Conservation (phyloP, 805 yeast species). For the Candida nitratophila region DNA sequence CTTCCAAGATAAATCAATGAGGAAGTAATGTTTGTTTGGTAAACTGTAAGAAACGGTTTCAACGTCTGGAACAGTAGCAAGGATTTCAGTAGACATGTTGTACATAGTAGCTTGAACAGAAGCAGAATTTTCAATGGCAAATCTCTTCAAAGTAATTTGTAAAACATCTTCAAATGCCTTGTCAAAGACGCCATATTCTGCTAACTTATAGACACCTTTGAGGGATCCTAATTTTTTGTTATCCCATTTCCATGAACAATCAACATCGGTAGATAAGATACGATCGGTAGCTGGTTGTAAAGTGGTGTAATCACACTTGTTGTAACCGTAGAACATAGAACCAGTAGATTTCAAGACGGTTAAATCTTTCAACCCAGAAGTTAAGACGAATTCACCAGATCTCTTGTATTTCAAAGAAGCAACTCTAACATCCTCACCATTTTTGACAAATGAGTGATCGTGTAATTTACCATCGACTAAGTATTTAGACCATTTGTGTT, state of each 20-base stretch:
- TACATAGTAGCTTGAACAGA: conserved; percentile 97
- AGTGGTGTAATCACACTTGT: conserved; percentile 84
- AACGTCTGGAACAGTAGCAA: conserved; percentile 49
- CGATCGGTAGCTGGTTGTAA: conserved; percentile 79
- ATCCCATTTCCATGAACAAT: conserved; percentile 64
- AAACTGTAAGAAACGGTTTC: conserved; percentile 63
- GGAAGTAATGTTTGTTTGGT: conserved; percentile 90
- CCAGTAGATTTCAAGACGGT: conserved; percentile 88
- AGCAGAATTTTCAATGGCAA: conserved; percentile 84
- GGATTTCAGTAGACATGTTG: conserved; percentile 76
- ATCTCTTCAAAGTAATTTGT: conserved; percentile 61
- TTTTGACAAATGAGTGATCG: conserved; percentile 78
- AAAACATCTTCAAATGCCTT: conserved; percentile 54
- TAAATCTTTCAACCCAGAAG: conserved; percentile 69
- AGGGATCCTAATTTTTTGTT: conserved; percentile 42
- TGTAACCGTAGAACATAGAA: conserved; percentile 85
- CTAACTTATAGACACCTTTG: conserved; percentile 38
- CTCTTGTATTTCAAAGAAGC: conserved; percentile 47
- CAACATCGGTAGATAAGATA: conserved; percentile 81
- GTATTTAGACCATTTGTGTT: conserved; percentile 71
- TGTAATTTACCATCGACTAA: conserved; percentile 71
- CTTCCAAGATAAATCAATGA: conserved; percentile 77
- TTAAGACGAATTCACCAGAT: conserved; percentile 46
- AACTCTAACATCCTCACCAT: conserved; percentile 74
- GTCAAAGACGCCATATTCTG: conserved; percentile 63